Evolutionary conservation across 2,329 filamentous ascomycete species (phyloP).

Genomic region (Aspergillus latus): DNA sequence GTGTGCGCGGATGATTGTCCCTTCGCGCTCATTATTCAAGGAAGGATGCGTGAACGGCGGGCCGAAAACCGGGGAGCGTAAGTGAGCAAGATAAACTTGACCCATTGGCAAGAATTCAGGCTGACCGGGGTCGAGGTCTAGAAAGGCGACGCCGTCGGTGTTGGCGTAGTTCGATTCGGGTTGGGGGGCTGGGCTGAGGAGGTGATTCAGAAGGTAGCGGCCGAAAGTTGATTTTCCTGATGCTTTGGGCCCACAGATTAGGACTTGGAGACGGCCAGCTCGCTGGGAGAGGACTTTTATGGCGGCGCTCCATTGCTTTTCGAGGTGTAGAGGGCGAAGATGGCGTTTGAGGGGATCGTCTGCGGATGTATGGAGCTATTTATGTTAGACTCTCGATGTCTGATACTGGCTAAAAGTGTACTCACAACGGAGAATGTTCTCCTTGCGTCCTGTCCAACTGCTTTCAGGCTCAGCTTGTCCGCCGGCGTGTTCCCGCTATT

Average conservation of each 20-base stretch:
- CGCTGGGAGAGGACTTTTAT: constrained; percentile 47
- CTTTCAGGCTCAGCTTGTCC: constrained; percentile 34
- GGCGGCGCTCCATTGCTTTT: constrained; percentile 45
- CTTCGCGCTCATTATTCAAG: constrained; percentile 35
- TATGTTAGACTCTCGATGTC: constrained; percentile 18
- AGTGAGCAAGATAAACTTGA: constrained; percentile 56
- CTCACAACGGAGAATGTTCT: constrained; percentile 45
- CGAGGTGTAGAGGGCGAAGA: constrained; percentile 43
- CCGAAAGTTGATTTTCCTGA: constrained; percentile 63
- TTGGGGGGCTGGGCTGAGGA: constrained; percentile 45
- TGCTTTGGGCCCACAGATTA: constrained; percentile 57
- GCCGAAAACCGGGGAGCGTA: constrained; percentile 54
- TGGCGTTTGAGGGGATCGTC: constrained; percentile 45
- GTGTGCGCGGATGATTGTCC: constrained; percentile 51
- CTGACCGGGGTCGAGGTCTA: constrained; percentile 61
- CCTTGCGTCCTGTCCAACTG: constrained; percentile 26
- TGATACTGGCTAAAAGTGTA: background rate
- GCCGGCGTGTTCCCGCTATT: constrained; percentile 37
- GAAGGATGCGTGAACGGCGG: constrained; percentile 57
- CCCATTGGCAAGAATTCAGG: constrained; percentile 61
- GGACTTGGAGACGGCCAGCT: constrained; percentile 41
- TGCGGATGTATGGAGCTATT: constrained; percentile 42
- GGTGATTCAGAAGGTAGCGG: constrained; percentile 56
- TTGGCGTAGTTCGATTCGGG: constrained; percentile 30
- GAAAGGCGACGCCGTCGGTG: constrained; percentile 49